Evolutionary conservation across 2,329 filamentous ascomycete genomes (phyloP).

Genomic region (Microdochium paspali): DNA sequence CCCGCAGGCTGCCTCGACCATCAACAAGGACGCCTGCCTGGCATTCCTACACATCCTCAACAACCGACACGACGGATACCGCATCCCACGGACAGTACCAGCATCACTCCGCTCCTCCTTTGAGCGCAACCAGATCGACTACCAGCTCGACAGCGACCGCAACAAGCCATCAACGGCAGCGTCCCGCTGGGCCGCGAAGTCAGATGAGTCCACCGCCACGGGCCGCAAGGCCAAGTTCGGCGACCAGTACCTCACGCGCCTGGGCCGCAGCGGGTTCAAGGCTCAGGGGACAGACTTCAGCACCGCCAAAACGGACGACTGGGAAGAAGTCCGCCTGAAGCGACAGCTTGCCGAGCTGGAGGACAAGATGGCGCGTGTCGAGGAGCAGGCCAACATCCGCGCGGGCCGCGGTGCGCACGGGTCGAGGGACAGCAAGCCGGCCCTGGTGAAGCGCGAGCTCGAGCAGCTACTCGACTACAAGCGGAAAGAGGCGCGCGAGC

Average conservation of each 20-base stretch:
- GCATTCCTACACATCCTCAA: slow-evolving; percentile 96
- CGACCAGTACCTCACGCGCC: slow-evolving; percentile 86
- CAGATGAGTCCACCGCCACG: slow-evolving; percentile 71
- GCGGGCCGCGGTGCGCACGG: slow-evolving; percentile 31
- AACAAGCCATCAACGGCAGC: slow-evolving; percentile 37
- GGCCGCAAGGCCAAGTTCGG: slow-evolving; percentile 96
- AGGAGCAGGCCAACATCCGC: slow-evolving; percentile 59
- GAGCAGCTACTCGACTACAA: slow-evolving; percentile 96
- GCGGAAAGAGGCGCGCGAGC: slow-evolving; percentile 63
- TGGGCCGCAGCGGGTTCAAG: slow-evolving; percentile 76
- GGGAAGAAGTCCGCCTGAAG: slow-evolving; percentile 93
- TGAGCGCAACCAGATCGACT: slow-evolving; percentile 94
- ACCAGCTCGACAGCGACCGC: slow-evolving; percentile 73
- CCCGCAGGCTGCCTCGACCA: slow-evolving; percentile 69
- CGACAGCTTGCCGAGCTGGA: slow-evolving; percentile 87
- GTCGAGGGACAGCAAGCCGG: slow-evolving; percentile 71
- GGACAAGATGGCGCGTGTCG: slow-evolving; percentile 75
- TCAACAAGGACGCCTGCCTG: slow-evolving; percentile 90
- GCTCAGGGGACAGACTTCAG: slow-evolving; percentile 85
- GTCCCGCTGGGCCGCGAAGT: slow-evolving; percentile 70
- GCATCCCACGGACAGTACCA: slow-evolving; percentile 85
- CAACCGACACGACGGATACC: slow-evolving; percentile 87
- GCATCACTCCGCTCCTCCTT: slow-evolving; percentile 86
- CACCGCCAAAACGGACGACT: slow-evolving; percentile 78
- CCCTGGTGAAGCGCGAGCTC: slow-evolving; percentile 86